These are phyloP conservation scores for Tetrapisispora phaffii DNA, from an alignment of 805 yeast species.

Conservation along the genomic window DNA sequence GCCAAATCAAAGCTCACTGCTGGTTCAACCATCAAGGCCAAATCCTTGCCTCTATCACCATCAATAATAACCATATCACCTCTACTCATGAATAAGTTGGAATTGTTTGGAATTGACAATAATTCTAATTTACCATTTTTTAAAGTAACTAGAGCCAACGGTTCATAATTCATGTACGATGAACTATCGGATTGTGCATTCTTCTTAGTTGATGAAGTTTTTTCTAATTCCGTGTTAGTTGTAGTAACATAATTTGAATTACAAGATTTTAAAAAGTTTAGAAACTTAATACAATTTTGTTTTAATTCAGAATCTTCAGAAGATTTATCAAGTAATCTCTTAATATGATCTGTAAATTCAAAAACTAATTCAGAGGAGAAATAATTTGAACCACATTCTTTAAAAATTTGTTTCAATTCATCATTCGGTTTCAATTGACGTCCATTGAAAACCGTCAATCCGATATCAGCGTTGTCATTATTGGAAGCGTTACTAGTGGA, in stretches of 20 bases:
- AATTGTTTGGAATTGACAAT: conserved; percentile 53
- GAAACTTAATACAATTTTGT: conserved; percentile 18
- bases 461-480: conserved; percentile 39
- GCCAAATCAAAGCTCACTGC: conserved; percentile 54
- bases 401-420: conserved; percentile 41
- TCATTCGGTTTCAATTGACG: conserved; percentile 51
- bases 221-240: conserved; percentile 24
- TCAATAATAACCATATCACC: conserved; percentile 68
- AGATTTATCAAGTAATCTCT: conserved; percentile 7
- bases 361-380: conserved; percentile 40
- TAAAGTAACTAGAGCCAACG: conserved; percentile 39
- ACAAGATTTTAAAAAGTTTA: conserved; percentile 35
- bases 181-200: neutral
- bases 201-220: conserved; percentile 7
- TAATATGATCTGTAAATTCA: conserved; percentile 32
- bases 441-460: conserved; percentile 33
- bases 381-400: conserved; percentile 40
- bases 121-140: conserved; percentile 64
- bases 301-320: conserved; percentile 9
- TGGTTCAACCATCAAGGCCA: conserved; percentile 65
- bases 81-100: conserved; percentile 47
- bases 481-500: neutral
- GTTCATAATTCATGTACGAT: conserved; percentile 13
- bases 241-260: conserved; percentile 33
- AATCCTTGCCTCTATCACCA: conserved; percentile 77